Base-by-base conservation (phyloP, 2,329 filamentous ascomycete genomes). In the Intubia oerlemansii region DNA sequence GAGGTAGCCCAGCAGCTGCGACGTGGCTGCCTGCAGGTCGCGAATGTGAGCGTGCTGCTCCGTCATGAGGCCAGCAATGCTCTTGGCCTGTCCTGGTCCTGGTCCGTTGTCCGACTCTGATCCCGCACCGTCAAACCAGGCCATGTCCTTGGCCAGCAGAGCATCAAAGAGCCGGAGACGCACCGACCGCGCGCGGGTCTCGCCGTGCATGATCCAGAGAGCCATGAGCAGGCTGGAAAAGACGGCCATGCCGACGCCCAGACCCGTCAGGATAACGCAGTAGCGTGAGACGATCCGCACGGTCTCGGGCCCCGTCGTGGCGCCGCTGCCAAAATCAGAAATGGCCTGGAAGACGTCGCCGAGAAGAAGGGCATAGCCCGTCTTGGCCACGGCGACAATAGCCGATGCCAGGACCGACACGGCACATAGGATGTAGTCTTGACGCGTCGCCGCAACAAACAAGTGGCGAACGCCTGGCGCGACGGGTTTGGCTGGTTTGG, bases 21-120 rank as follows among this genome's bases (percentile, higher is more conserved):
- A 85, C 0, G 73, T 72, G 1, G 78, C 77, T 2, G 73, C 54
- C 41, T 92, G 82, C 4, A 95, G 56, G 36, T 93, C 84, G 31
- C 74, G 63, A 7, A 77, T 74, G 44, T 91, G 75, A 76, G 70
- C 71, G 47, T 91, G 75, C 18, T 82, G 57, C 30, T 70, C 60
- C 11, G 72, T 63, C 12, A 90, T 53, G 24, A 88, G 57, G 12
- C 79, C 72, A 1, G 66, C 63, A 12, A 79, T 60, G 0, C n/a
- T n/a, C n/a, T n/a, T n/a, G n/a, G n/a, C n/a, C n/a, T n/a, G n/a
- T n/a, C n/a, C n/a, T n/a, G n/a, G n/a, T n/a, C n/a, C n/a, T n/a
- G n/a, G 19, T 21, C 8, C n/a, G n/a, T 21, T 21, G 19, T 21
- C n/a, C 19, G 19, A n/a, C 19, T n/a, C 8, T 21, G 19, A 21